Evolutionary conservation across 83 land plant genomes (phyloP), one percentile per base, ranked within the genome.

Genomic region (Diphasiastrum complanatum): DNA sequence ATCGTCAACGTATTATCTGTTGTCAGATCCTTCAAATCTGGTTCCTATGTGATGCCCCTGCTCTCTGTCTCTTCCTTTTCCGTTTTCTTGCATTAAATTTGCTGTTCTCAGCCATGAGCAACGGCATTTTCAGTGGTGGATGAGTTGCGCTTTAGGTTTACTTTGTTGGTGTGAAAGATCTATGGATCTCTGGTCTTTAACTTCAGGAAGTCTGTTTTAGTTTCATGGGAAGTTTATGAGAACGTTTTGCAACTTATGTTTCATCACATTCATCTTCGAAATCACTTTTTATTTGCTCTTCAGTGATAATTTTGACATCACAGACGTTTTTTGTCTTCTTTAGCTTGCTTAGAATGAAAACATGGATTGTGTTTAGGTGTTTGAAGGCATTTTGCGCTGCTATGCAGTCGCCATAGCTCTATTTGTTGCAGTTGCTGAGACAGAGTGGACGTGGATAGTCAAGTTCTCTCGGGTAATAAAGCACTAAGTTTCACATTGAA

Each of bases 381-480:
- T 92, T 60, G 96, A 78, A 24, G 97, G 97, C 51, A 81, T 92
- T 20, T 78, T 92, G 45, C 73, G 91, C 38, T 87, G 90, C 67
- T 92, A 92, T 55, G 96, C 96, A 4, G 85, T 85, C 5, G 68
- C 67, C 26, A 68, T 92, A 45, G 83, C 96, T 1, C 20, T 79
- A 8, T 75, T 92, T 12, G 88, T 88, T 53, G 83, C 77, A 18
- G 65, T 92, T 30, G 85, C 87, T 0, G 97, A 92, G 87, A 92
- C 96, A 2, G 97, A 92, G 36, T 92, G 97, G 97, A 63, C 72
- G 18, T 67, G 78, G 33, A 72, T 92, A 18, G 33, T 79, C 62
- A 76, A 79, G 76, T 79, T 75, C 53, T 85, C 76, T 78, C 67
- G 56, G 75, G 97, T 91, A 65, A 19, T 26, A 4, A 16, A 53